These are phyloP conservation scores for Lepidium africanum DNA, from an alignment of 345 rosid genomes.

Conservation along the genomic window DNA sequence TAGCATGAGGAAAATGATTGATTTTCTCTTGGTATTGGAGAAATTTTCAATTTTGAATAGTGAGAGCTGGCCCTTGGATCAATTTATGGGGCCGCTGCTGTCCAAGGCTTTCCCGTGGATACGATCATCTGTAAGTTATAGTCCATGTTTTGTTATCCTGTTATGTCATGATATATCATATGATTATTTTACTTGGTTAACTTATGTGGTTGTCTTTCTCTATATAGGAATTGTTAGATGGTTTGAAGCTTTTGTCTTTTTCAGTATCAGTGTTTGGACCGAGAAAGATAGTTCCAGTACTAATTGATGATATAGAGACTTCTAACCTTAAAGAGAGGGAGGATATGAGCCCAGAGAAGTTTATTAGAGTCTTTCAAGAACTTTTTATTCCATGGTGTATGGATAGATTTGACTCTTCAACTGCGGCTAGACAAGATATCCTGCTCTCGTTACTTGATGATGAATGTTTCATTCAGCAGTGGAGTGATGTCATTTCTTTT, in stretches of 20 bases:
- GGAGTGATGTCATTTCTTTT: constrained; percentile 55
- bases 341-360: constrained; percentile 37
- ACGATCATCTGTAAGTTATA: constrained; percentile 70
- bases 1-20: constrained; percentile 41
- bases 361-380: constrained; percentile 51
- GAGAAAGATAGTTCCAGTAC: constrained; percentile 39
- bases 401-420: constrained; percentile 38
- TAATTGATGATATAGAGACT: constrained; percentile 28
- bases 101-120: constrained; percentile 56
- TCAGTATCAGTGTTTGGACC: constrained; percentile 80
- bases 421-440: constrained; percentile 57
- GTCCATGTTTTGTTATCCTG: not conserved
- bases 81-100: constrained; percentile 66
- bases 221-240: constrained; percentile 63
- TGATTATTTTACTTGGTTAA: constrained; percentile 6
- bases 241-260: constrained; percentile 60
- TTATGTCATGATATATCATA: not conserved
- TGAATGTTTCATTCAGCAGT: constrained; percentile 70
- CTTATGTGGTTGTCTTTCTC: constrained; percentile 6
- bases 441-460: constrained; percentile 71
- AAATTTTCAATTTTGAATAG: constrained; percentile 39
- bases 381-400: constrained; percentile 87
- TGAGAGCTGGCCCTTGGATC: constrained; percentile 71
- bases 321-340: constrained; percentile 26
- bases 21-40: constrained; percentile 51